Percentiles rank a stretch among this genome's conserved stretches.
Conservation (phyloP, 441 rosid species). For the Populus hybrid region DNA sequence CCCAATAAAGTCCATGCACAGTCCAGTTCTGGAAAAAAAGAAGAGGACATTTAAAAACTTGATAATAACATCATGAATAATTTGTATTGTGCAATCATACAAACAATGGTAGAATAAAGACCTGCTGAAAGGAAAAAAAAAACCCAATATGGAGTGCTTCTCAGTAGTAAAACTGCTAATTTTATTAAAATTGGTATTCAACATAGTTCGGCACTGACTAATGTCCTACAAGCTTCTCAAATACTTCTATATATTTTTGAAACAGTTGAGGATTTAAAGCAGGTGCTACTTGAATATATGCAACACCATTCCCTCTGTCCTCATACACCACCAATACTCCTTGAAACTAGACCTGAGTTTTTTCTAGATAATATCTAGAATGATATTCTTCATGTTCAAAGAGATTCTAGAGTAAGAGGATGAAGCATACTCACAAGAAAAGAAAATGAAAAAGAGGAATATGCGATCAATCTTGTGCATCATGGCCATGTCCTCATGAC, state of each 20-base stretch:
- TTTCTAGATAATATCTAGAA: not conserved
- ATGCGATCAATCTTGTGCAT: not conserved
- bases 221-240: not conserved
- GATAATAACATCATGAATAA: not conserved
- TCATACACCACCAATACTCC: not conserved
- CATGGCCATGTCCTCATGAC: not conserved
- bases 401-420: not conserved
- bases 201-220: not conserved
- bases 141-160: not conserved
- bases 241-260: not conserved
- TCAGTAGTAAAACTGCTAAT: not conserved
- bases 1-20: conserved; percentile 96
- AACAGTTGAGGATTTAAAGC: not conserved
- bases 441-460: not conserved
- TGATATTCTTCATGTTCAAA: not conserved
- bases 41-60: not conserved
- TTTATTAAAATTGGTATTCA: not conserved
- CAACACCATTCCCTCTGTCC: not conserved
- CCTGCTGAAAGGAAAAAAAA: not conserved
- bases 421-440: not conserved
- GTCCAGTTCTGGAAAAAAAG: conserved; percentile 76
- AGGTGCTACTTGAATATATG: not conserved
- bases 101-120: not conserved
- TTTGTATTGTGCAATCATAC: not conserved
- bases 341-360: not conserved